Base-by-base conservation (phyloP, 2,329 filamentous ascomycete genomes). In the Talaromyces funiculosus region DNA sequence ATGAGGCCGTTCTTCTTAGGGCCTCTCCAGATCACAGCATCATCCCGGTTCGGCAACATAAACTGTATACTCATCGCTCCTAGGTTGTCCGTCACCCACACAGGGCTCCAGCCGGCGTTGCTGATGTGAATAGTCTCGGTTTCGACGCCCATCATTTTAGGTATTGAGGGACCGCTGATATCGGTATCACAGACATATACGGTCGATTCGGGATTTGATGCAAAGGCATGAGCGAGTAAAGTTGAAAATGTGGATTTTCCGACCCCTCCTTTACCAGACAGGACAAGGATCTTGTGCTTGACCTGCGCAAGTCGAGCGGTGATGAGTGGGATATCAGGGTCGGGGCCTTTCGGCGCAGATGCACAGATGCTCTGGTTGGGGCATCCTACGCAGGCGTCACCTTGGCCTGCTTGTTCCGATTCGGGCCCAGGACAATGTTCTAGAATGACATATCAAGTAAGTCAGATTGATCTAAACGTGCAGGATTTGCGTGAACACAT, bases 1-100 rank as follows among this genome's bases (percentile, higher is more conserved):
- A 99, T 97, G 61, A 99, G 78, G 0, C 94, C 94, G 70, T 97
- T 99, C 83, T 99, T 99, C 84, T 99, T 99, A 2, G 94, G 89
- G 0, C 94, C 94, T 55, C 94, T 85, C 94, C 94, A 99, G 66
- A 99, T 99, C 42, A 99, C 88, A 3, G 94, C 94, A 71, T 96
- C 92, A 74, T 99, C 93, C 51, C 90, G 84, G 69, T 90, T 91
- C 0, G 94, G 94, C 49, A 99, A 81, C 91, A 99, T 96, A 73
- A 99, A 99, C 75, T 99, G 94, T 65, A 99, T 91, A 69, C 89
- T 94, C 93, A 99, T 97, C 55, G 96, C 91, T 1, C 89, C 90
- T 3, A 99, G 80, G 68, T 97, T 99, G 68, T 97, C 94, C 68
- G 87, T 84, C 16, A 96, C 92, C 90, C 92, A 97, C 14, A 97